phyloP scores from a whole-genome alignment of 2,329 filamentous ascomycete genomes.

The Rhynchosporium secalis region DNA sequence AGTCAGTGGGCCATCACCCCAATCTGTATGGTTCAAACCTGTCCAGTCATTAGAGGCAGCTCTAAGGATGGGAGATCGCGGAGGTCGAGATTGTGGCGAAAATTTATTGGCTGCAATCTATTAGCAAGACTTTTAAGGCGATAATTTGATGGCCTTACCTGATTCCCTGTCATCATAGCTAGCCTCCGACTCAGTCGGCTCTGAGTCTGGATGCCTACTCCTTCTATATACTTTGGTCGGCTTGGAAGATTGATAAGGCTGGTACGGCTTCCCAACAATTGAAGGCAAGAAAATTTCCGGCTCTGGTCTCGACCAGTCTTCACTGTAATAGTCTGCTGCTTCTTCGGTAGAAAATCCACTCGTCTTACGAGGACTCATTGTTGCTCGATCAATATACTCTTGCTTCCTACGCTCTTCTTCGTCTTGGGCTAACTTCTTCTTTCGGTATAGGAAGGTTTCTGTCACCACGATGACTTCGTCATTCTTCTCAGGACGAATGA shows the following conservation, averaged over 20 bases:
- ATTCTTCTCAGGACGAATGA: slow-evolving; percentile 14
- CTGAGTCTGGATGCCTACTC: slow-evolving; percentile 17
- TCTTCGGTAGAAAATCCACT: slow-evolving; percentile 19
- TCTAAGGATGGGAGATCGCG: slow-evolving; percentile 14
- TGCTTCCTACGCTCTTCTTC: slow-evolving; percentile 23
- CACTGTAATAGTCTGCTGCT: slow-evolving; percentile 26
- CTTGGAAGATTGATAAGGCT: slow-evolving; percentile 1
- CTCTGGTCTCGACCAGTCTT: slow-evolving; percentile 26
- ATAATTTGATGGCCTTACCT: background rate
- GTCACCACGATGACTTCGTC: slow-evolving; percentile 23
- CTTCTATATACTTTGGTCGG: slow-evolving; percentile 16
- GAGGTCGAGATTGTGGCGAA: slow-evolving; percentile 22
- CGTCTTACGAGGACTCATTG: slow-evolving; percentile 7
- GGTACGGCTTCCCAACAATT: slow-evolving; percentile 3
- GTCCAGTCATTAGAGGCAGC: background rate
- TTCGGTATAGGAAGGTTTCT: slow-evolving; percentile 23
- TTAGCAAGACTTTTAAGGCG: slow-evolving; percentile 10
- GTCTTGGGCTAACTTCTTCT: slow-evolving; percentile 12
- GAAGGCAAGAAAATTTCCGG: slow-evolving; percentile 1
- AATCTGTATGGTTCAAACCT: background rate
- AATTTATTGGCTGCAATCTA: slow-evolving; percentile 4
- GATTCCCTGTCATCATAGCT: slow-evolving; percentile 6
- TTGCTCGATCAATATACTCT: slow-evolving; percentile 22
- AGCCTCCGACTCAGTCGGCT: slow-evolving; percentile 20
- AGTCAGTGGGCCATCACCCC: slow-evolving; percentile 14